A percentile compares a stretch with the other conserved stretches of the same genome.
phyloP scores from a whole-genome alignment of 2,329 filamentous ascomycete species.

The Colletotrichum sp. region DNA sequence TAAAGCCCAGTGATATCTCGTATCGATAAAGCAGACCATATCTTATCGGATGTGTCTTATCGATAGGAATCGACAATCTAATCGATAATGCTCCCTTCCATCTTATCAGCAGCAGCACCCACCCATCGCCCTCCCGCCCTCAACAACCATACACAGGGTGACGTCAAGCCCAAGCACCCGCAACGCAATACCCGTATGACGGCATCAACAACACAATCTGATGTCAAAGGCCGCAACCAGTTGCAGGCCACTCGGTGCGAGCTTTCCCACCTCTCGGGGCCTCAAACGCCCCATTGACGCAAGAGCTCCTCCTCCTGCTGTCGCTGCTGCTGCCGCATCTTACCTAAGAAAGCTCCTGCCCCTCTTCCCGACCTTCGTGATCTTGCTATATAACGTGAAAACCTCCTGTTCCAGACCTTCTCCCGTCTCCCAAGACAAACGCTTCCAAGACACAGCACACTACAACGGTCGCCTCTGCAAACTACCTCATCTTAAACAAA shows the following conservation, averaged over 20 bases:
- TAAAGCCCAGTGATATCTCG: not conserved
- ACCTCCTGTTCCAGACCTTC: not conserved
- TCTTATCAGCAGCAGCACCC: not conserved
- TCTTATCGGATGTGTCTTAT: not conserved
- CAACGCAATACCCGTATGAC: conserved; percentile 4
- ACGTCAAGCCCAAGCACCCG: conserved; percentile 8
- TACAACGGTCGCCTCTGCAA: not conserved
- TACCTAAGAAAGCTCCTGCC: not conserved
- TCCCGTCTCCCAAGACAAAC: not conserved
- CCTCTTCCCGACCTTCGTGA: not conserved
- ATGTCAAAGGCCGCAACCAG: conserved; percentile 19
- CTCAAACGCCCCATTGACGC: conserved; percentile 5
- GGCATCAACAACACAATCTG: conserved; percentile 16
- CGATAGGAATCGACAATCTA: not conserved
- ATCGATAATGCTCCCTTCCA: not conserved
- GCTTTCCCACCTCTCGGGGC: not conserved
- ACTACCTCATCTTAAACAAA: too few species aligned
- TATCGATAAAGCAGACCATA: not conserved
- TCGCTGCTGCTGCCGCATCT: not conserved
- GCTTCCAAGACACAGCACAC: not conserved
- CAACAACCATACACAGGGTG: not conserved
- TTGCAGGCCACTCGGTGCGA: not conserved
- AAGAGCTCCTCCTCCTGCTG: not conserved
- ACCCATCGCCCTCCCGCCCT: not conserved
- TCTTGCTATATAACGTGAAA: conserved; percentile 2